Base-by-base conservation (phyloP, 2,329 filamentous ascomycete species). In the Calonectria hongkongensis region DNA sequence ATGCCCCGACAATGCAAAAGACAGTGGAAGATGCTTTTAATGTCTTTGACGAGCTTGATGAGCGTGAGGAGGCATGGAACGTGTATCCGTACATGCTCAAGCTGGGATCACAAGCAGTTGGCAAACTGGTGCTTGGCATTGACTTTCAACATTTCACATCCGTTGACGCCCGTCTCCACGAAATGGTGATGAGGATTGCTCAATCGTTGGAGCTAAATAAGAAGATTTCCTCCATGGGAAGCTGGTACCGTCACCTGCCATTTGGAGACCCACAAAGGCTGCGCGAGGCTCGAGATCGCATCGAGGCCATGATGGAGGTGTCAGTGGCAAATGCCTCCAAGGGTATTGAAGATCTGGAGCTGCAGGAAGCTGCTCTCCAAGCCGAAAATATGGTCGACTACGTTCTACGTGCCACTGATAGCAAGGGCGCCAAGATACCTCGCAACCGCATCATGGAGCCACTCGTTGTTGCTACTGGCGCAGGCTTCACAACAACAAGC, bases 401-500 rank as follows among this genome's bases (percentile, higher is more conserved):
- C 68, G 82, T 87, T 8, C 80, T 87, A 2, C 88, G 89, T 15
- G 90, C 89, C 2, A 86, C 83, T 7, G 90, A 92, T 72, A 86
- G 80, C 74, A 87, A 89, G 54, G 90, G 90, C 43, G 85, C 90
- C 66, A 88, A 89, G 72, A 81, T 92, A 0, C 88, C 90, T 0
- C 80, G 83, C 0, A 56, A 76, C 12, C 75, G 79, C 1, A 75
- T 84, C 28, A 76, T 78, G 50, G 72, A 74, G 0, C 76, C 81
- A 0, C 82, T 91, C 0, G 82, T 91, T 2, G 88, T 91, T 3
- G 86, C 86, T 8, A 89, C 87, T 0, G 90, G 85, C 4, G 90
- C 90, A 2, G 91, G 91, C 25, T 92, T 92, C 82, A 91, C 88
- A 1, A 92, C 90, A 0, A 92, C 89, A 0, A 88, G 87, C 3